A percentile compares a stretch with the other conserved stretches of the same genome.
phyloP scores from a whole-genome alignment of 768 basidiomycete genomes.

The Lentinula edodes region DNA sequence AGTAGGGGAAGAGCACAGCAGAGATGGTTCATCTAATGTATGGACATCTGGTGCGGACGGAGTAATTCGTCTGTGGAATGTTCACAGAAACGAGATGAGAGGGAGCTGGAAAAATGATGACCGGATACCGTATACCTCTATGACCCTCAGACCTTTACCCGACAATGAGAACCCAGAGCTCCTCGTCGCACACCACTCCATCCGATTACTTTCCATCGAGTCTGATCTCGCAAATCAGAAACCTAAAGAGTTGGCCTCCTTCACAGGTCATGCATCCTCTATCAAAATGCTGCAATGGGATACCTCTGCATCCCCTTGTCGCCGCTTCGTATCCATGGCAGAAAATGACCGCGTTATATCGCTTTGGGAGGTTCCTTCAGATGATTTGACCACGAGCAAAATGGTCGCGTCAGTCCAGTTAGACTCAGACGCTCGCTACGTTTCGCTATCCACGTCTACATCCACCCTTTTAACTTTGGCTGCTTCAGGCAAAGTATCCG shows the following conservation, averaged over 20 bases:
- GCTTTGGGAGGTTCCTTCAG: constrained; percentile 50
- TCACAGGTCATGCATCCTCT: constrained; percentile 63
- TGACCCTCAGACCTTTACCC: constrained; percentile 36
- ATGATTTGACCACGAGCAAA: constrained; percentile 38
- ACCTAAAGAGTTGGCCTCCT: constrained; percentile 41
- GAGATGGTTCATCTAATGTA: constrained; percentile 26
- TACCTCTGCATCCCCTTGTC: constrained; percentile 28
- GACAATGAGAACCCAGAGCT: constrained; percentile 37
- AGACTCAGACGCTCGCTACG: constrained; percentile 54
- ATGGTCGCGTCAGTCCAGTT: constrained; percentile 57
- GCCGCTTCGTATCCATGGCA: constrained; percentile 54
- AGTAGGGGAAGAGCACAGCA: constrained; percentile 23
- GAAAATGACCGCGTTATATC: constrained; percentile 59
- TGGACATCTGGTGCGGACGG: constrained; percentile 61
- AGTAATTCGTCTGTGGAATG: constrained; percentile 52
- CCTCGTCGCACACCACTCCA: constrained; percentile 55
- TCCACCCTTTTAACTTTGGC: constrained; percentile 48
- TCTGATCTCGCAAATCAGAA: constrained; percentile 28
- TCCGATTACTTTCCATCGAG: constrained; percentile 43
- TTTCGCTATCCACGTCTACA: constrained; percentile 27
- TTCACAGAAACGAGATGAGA: constrained; percentile 40
- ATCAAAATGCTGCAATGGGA: constrained; percentile 51
- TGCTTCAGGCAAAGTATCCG: constrained; percentile 50
- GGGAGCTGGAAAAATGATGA: constrained; percentile 54
- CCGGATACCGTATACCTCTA: constrained; percentile 50